phyloP scores from a whole-genome alignment of 1,284 basidiomycete species.

The Testicularia cyperi region DNA sequence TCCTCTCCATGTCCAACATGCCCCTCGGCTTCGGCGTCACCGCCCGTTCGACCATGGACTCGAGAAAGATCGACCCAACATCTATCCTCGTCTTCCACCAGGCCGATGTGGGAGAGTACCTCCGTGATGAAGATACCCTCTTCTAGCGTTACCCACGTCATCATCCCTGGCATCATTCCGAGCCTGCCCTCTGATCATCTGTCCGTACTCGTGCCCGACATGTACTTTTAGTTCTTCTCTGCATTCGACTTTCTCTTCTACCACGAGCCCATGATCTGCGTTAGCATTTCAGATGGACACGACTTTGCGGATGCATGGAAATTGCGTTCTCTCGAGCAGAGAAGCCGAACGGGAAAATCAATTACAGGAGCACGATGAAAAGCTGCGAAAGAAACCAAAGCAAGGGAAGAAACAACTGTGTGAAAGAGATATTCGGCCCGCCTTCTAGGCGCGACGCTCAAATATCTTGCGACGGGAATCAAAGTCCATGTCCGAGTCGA shows the following conservation, averaged over 20 bases:
- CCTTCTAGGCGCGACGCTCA: no score
- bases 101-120: constrained; percentile 65
- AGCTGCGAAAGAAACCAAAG: no score
- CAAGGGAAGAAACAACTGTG: no score
- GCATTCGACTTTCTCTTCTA: no score
- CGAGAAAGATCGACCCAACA: constrained; percentile 95
- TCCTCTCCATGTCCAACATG: constrained; percentile 91
- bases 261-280: no score
- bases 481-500: background rate
- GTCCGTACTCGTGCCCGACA: background rate
- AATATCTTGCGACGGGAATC: background rate
- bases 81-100: constrained; percentile 98
- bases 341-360: no score
- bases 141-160: constrained; percentile 40
- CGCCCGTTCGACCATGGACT: constrained; percentile 90
- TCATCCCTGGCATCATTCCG: background rate
- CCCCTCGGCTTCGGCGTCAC: constrained; percentile 89
- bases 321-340: no score
- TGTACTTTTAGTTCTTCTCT: constrained; percentile 43
- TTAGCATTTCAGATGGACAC: no score
- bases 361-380: no score
- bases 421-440: no score
- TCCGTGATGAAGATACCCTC: constrained; percentile 56
- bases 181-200: background rate
- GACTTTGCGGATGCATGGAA: no score